Evolutionary conservation across 306 rosid genomes (phyloP).

Genomic region (Quillaja saponaria): DNA sequence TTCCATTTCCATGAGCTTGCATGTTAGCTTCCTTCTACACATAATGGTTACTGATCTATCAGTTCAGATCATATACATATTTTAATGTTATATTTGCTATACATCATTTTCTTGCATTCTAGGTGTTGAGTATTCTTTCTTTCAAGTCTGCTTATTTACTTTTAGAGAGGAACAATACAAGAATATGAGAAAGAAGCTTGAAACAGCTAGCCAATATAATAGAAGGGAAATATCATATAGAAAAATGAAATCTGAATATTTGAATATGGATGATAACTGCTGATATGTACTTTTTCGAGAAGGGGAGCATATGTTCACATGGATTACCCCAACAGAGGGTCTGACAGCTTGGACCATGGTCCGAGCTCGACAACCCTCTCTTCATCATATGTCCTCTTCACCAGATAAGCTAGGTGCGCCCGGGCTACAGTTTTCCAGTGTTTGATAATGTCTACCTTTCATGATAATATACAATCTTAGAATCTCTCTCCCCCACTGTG

Average conservation of each 20-base stretch:
- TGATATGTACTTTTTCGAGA: conserved; percentile 37
- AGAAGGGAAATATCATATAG: not conserved
- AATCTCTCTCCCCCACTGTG: conserved; percentile 17
- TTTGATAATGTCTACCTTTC: not conserved
- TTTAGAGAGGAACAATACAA: conserved; percentile 7
- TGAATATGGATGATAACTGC: conserved; percentile 24
- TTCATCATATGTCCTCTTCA: conserved; percentile 39
- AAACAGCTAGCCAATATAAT: conserved; percentile 9
- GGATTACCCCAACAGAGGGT: conserved; percentile 46
- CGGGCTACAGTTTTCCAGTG: conserved; percentile 24
- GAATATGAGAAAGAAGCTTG: conserved; percentile 4
- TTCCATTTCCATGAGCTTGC: conserved; percentile 23
- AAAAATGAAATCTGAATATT: conserved; percentile 24
- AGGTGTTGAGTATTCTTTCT: not conserved
- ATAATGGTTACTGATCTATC: not conserved
- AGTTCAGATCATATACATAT: not conserved
- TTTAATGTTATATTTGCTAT: not conserved
- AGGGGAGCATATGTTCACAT: conserved; percentile 55
- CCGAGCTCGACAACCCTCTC: conserved; percentile 33
- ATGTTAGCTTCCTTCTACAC: not conserved
- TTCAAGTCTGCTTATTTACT: not conserved
- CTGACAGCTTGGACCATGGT: conserved; percentile 66
- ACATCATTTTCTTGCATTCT: conserved; percentile 3
- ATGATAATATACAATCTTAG: not conserved
- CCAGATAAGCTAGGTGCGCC: not conserved